A percentile compares a stretch with the other conserved stretches of the same genome.
Evolutionary conservation across 805 yeast species (phyloP).

Genomic region (Suhomyces sp.): DNA sequence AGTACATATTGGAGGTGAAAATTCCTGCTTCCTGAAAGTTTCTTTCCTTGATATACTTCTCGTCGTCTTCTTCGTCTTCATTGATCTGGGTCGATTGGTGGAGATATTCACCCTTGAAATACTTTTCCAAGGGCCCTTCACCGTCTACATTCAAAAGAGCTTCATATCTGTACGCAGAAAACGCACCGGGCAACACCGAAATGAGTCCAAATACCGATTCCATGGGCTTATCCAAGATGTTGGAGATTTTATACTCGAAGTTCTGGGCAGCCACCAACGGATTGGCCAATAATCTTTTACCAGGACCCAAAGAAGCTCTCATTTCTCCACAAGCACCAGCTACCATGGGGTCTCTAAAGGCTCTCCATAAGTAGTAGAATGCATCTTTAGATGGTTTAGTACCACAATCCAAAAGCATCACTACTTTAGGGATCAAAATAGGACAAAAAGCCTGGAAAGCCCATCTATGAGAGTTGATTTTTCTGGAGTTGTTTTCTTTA

Average conservation of each 20-base stretch:
- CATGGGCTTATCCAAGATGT: slow-evolving; percentile 91
- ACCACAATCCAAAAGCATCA: slow-evolving; percentile 88
- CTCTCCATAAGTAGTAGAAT: slow-evolving; percentile 84
- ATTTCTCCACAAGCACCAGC: slow-evolving; percentile 99
- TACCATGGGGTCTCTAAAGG: slow-evolving; percentile 74
- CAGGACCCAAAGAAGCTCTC: slow-evolving; percentile 73
- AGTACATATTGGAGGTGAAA: slow-evolving; percentile 92
- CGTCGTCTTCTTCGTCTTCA: slow-evolving; percentile 37
- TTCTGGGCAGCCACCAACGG: slow-evolving; percentile 96
- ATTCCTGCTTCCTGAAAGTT: slow-evolving; percentile 55
- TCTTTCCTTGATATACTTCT: slow-evolving; percentile 36
- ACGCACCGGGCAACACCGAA: slow-evolving; percentile 94
- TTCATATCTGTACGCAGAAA: slow-evolving; percentile 85
- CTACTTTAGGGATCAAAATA: slow-evolving; percentile 74
- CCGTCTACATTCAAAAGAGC: slow-evolving; percentile 76
- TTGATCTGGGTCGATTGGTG: slow-evolving; percentile 53
- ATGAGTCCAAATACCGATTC: slow-evolving; percentile 94
- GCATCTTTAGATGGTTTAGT: slow-evolving; percentile 86
- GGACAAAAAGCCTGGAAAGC: slow-evolving; percentile 91
- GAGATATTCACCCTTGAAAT: slow-evolving; percentile 87
- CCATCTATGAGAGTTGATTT: slow-evolving; percentile 97
- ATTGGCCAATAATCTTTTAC: slow-evolving; percentile 52
- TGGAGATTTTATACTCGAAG: slow-evolving; percentile 94
- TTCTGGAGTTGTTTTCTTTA: slow-evolving; percentile 84
- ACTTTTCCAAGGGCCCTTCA: slow-evolving; percentile 80